Base-by-base conservation (phyloP, 495 filamentous ascomycete species). In the Penicilliopsis zonata region DNA sequence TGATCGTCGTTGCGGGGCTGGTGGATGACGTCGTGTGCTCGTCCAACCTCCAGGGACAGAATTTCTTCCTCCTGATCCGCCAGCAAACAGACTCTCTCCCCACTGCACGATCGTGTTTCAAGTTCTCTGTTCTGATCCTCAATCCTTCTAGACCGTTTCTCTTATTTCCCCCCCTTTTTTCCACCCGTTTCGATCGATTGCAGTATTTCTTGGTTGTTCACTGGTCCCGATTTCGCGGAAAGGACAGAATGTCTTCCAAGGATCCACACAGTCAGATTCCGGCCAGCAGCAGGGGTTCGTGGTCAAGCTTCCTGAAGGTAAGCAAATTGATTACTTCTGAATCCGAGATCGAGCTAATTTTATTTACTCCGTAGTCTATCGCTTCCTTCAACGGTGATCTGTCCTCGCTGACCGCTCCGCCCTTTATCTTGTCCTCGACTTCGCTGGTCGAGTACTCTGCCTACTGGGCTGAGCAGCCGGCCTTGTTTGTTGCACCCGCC, bases 361-460 rank as follows among this genome's bases (percentile, higher is more conserved):
- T n/a, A n/a, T n/a, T n/a, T n/a, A n/a, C n/a, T 13, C 32, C 31
- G 5, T 33, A 92, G 85, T 92, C 87, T 17, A 86, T 98, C 47
- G 84, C 90, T 22, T 90, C 85, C 13, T 96, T 95, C 67, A 94
- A 85, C 59, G 90, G 92, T 46, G 90, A 98, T 46, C 75, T 98
- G 27, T 82, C 88, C 9, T 85, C 85, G 33, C 65, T 96, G 56
- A 95, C 90, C 19, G 88, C 90, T 13, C 90, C 90, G 22, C 84
- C 90, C 8, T 98, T 95, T 54, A 95, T 98, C 55, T 78, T 95
- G 23, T 88, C 84, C 30, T 76, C 80, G 16, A 94, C 82, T 35
- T 93, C 85, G 43, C 70, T 98, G 31, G 82, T 80, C 42, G 90
- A 98, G 54, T 98, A 88, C 65, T 87, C 82, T 36, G 83, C 86